Evolutionary conservation across 1,284 basidiomycete species (phyloP).

Genomic region (Rhodofomes roseus): DNA sequence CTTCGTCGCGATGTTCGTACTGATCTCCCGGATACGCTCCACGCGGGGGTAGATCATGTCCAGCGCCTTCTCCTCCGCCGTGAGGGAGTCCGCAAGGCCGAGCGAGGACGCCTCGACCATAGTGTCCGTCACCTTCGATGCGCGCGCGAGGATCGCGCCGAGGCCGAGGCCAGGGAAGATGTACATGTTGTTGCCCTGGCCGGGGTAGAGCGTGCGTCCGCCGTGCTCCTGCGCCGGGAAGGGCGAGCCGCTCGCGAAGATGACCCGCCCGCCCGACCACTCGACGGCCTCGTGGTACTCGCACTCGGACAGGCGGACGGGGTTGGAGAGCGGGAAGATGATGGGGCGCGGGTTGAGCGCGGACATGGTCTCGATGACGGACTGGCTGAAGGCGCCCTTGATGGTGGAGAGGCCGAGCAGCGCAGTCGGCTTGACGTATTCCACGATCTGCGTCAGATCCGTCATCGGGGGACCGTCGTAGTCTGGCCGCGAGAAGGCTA

Average conservation of each 20-base stretch:
- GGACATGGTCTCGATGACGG: slow-evolving; percentile 82
- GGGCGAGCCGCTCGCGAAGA: slow-evolving; percentile 91
- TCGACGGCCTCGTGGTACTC: slow-evolving; percentile 84
- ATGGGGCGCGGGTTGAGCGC: slow-evolving; percentile 84
- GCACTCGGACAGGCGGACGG: slow-evolving; percentile 81
- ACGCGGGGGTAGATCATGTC: slow-evolving; percentile 76
- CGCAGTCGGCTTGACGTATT: slow-evolving; percentile 87
- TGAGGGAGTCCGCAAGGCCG: slow-evolving; percentile 78
- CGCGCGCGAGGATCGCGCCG: slow-evolving; percentile 70
- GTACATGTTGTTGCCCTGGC: slow-evolving; percentile 93
- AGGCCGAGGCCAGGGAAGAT: slow-evolving; percentile 81
- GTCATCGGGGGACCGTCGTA: slow-evolving; percentile 75
- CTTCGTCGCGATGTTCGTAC: slow-evolving; percentile 64
- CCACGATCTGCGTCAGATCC: slow-evolving; percentile 77
- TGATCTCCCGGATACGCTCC: slow-evolving; percentile 82
- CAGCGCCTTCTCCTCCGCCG: slow-evolving; percentile 59
- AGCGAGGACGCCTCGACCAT: slow-evolving; percentile 82
- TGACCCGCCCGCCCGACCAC: slow-evolving; percentile 68
- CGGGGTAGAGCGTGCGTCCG: slow-evolving; percentile 68
- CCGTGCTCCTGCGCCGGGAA: slow-evolving; percentile 69
- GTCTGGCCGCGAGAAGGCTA: slow-evolving; percentile 81
- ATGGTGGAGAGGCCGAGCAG: slow-evolving; percentile 90
- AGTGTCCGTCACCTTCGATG: slow-evolving; percentile 63
- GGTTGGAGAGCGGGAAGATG: slow-evolving; percentile 97
- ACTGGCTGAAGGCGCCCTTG: slow-evolving; percentile 75